A percentile compares a stretch with the other conserved stretches of the same genome.
These are phyloP conservation scores for Deakozyma indianensis DNA, from an alignment of 805 yeast species.

Conservation along the genomic window DNA sequence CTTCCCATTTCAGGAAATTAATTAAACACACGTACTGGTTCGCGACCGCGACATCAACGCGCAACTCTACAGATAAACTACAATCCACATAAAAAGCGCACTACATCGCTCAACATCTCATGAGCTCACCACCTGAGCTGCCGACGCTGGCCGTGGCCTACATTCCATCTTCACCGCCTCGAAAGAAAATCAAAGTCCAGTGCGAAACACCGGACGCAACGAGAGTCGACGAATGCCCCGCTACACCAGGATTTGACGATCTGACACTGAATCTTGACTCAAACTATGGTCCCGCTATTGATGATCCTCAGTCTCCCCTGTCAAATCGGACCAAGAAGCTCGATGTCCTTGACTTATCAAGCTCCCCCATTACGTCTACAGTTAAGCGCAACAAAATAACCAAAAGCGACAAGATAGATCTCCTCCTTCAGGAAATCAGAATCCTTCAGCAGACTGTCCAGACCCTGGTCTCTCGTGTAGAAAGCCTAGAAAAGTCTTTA, in stretches of 20 bases:
- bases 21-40: too few relatives aligned
- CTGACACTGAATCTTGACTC: not conserved
- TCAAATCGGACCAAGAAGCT: not conserved
- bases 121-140: constrained; percentile 1
- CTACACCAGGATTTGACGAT: not conserved
- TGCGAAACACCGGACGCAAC: not conserved
- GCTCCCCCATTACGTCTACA: not conserved
- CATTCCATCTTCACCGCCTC: not conserved
- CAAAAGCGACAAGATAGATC: not conserved
- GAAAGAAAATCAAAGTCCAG: not conserved
- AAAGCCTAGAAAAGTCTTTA: too few relatives aligned
- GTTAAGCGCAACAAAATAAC: too few relatives aligned
- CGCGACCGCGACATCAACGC: too few relatives aligned
- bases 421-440: not conserved
- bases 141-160: not conserved
- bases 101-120: too few relatives aligned
- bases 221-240: not conserved
- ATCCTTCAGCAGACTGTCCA: not conserved
- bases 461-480: not conserved
- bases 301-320: not conserved
- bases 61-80: too few relatives aligned
- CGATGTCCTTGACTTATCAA: not conserved
- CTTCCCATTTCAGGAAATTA: too few relatives aligned
- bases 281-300: not conserved
- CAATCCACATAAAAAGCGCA: too few relatives aligned